Evolutionary conservation across 805 yeast genomes (phyloP), one percentile per base, ranked within the genome.

Genomic region (Torulaspora microellipsoides): DNA sequence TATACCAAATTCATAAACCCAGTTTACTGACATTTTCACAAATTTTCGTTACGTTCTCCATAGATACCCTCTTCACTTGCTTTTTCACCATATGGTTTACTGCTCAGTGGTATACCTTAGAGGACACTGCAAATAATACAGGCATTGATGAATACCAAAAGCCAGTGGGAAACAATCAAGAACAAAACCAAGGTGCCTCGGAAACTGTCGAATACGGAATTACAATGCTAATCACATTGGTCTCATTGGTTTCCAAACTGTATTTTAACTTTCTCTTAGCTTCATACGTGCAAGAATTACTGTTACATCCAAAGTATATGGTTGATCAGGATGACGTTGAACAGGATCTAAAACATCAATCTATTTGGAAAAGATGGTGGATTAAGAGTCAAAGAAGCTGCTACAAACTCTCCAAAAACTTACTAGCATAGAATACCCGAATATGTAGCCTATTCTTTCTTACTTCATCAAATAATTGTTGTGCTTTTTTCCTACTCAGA

Each of bases 41-140:
- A 23, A 78, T 83, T 25, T 74, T 85, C 12, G 65, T 83, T 34
- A 60, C 83, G 2, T 90, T 82, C 61, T 54, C 77, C 1, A 34
- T 78, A 8, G 97, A 91, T 60, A 81, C 95, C 0, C 28, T 81
- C 0, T 63, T 78, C 32, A 85, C 87, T 23, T 62, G 79, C 23
- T 64, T 83, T 3, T 89, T 84, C 64, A 85, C 95, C 15, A 51
- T 82, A 4, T 84, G 80, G 65, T 90, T 91, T 60, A 74, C 82
- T 5, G 73, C 75, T 41, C 75, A 78, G 47, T 91, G 97, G 96
- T 84, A 88, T 57, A 62, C 68, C 45, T 53, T 60, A 3, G 78
- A 75, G 46, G 80, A 73, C 8, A 42, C 39, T n/a, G 25, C 20
- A 27, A 12, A 10, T 28, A 34, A 14, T 17, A 20, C 12, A 13